Evolutionary conservation across 495 filamentous ascomycete genomes (phyloP).

Genomic region (Neurospora sublineolata): DNA sequence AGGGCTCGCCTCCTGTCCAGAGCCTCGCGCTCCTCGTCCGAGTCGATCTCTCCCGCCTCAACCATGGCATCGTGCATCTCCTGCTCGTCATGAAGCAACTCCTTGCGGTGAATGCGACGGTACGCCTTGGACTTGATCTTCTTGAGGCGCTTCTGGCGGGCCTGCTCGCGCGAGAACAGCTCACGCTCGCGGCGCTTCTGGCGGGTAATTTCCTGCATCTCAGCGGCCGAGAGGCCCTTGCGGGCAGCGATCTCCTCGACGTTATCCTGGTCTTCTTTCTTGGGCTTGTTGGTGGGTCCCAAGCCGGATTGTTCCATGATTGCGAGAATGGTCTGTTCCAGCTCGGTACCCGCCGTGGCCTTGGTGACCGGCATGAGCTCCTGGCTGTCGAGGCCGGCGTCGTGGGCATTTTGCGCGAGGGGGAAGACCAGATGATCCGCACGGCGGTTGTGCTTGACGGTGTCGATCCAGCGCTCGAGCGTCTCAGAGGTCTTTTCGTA

Average conservation of each 20-base stretch:
- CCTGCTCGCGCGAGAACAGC: constrained; percentile 81
- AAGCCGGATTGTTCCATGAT: constrained; percentile 86
- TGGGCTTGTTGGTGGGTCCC: constrained; percentile 32
- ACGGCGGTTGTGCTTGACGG: constrained; percentile 83
- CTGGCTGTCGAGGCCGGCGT: constrained; percentile 35
- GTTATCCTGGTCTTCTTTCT: constrained; percentile 49
- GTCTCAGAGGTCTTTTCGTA: constrained; percentile 88
- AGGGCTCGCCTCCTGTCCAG: constrained; percentile 71
- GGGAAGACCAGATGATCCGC: constrained; percentile 92
- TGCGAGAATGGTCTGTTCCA: constrained; percentile 71
- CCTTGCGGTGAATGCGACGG: constrained; percentile 80
- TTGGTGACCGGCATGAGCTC: constrained; percentile 45
- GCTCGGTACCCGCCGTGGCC: constrained; percentile 56
- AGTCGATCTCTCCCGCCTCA: constrained; percentile 51
- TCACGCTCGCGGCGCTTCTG: constrained; percentile 74
- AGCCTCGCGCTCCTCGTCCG: constrained; percentile 67
- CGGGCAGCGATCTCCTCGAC: constrained; percentile 51
- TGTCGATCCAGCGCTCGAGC: constrained; percentile 81
- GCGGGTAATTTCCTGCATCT: constrained; percentile 60
- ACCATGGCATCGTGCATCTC: constrained; percentile 57
- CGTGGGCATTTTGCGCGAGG: constrained; percentile 55
- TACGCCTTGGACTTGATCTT: constrained; percentile 97
- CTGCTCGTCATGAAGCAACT: constrained; percentile 60
- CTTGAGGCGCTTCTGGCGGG: constrained; percentile 80
- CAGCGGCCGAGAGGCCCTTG: constrained; percentile 44